phyloP scores from a whole-genome alignment of 192 early-diverging fungal species.

The Coemansia sp. region DNA sequence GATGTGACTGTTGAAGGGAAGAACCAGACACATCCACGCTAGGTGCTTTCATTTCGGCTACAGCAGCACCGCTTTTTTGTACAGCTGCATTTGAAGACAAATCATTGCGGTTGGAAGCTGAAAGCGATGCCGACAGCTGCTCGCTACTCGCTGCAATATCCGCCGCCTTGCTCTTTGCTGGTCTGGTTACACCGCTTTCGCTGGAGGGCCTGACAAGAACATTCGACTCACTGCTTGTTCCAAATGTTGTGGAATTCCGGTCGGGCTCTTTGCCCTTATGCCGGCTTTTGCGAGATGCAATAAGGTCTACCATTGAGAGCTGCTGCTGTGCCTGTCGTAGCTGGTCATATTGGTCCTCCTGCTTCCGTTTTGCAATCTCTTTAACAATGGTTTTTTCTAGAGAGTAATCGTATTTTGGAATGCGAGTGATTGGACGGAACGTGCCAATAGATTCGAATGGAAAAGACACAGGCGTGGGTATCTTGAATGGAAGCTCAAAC shows the following conservation, averaged over 20 bases:
- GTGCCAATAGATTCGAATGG: slow-evolving; percentile 56
- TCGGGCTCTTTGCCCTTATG: slow-evolving; percentile 54
- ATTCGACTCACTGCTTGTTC: neutral
- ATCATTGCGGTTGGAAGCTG: neutral
- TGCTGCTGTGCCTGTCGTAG: slow-evolving; percentile 53
- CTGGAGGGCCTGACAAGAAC: slow-evolving; percentile 32
- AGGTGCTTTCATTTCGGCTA: neutral
- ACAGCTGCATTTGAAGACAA: neutral
- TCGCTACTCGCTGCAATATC: neutral
- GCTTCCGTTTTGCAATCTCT: slow-evolving; percentile 51
- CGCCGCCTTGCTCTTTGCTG: neutral
- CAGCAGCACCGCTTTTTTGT: neutral
- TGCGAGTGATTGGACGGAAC: slow-evolving; percentile 44
- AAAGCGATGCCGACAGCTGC: neutral
- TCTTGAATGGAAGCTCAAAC: slow-evolving; percentile 48
- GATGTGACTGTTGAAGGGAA: neutral
- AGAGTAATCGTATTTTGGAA: slow-evolving; percentile 58
- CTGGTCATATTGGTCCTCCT: slow-evolving; percentile 47
- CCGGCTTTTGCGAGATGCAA: slow-evolving; percentile 50
- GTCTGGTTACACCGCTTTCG: slow-evolving; percentile 36
- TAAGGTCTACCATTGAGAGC: slow-evolving; percentile 55
- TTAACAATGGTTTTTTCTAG: slow-evolving; percentile 56
- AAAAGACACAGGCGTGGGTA: slow-evolving; percentile 51
- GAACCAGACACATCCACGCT: neutral
- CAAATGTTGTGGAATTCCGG: slow-evolving; percentile 7